Evolutionary conservation across 306 rosid genomes (phyloP), one percentile per base, ranked within the genome.

Genomic region (Medicago lupulina): DNA sequence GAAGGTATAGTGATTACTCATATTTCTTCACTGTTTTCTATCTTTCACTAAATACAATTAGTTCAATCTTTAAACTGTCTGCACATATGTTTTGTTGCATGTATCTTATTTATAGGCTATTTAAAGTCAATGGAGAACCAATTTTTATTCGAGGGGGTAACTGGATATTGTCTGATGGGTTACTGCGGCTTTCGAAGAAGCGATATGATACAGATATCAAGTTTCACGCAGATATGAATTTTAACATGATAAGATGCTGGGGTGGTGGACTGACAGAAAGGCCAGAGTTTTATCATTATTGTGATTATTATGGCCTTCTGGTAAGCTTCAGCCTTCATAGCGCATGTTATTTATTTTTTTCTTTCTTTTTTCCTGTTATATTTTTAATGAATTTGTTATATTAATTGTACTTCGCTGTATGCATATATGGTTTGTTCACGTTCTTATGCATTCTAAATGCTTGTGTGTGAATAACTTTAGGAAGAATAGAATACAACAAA

Each of bases 191-290:
- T 82, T 91, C 97, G 6, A 86, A 86, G 83, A 85, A 90, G 83
- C 95, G 98, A 70, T 94, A 94, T 79, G 79, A 79, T 53, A 85
- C 97, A 43, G 97, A 94, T 79, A 87, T 94, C 77, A 94, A 91
- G 76, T 94, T 94, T 71, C 98, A 94, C 67, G 97, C 98, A 4
- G 96, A 90, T 78, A 90, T 94, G 98, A 94, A 94, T 86, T 86
- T 94, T 68, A 94, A 94, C 88, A 94, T 94, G 98, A 81, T 94
- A 77, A 96, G 98, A 7, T 94, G 98, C 82, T 94, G 98, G 98
- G 97, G 90, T 34, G 98, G 98, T 76, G 98, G 97, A 75, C 82
- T 94, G 86, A 86, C 97, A 11, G 98, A 91, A 83, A 90, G 98
- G 77, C 98, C 98, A 10, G 98, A 94, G 9, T 94, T 94, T 80